Percentiles rank a stretch among this genome's conserved stretches.
Conservation (phyloP, 768 basidiomycete genomes). For the Lactifluus rugatus region DNA sequence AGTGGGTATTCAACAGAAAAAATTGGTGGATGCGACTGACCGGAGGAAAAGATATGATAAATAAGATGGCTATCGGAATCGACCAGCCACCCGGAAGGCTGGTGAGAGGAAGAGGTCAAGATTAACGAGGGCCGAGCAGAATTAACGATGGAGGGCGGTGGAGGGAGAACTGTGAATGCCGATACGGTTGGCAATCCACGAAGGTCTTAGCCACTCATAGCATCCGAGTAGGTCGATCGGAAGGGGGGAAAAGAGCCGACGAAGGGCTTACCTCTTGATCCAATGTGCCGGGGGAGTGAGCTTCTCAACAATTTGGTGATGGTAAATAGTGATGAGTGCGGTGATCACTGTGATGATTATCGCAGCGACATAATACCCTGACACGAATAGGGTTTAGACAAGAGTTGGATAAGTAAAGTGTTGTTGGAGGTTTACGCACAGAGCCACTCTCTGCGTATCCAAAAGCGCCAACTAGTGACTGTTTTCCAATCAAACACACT, state of each 20-base stretch:
- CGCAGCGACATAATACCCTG: slow-evolving; percentile 30
- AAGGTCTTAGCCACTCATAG: not conserved
- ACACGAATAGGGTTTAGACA: not conserved
- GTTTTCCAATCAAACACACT: slow-evolving; percentile 27
- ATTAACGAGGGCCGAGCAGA: not conserved
- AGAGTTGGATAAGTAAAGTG: not conserved
- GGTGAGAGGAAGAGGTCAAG: not conserved
- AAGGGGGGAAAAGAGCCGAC: not conserved
- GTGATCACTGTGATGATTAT: slow-evolving; percentile 27
- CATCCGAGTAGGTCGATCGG: not conserved
- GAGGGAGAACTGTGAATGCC: slow-evolving; percentile 13
- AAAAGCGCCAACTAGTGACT: slow-evolving; percentile 24
- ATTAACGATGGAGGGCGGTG: not conserved
- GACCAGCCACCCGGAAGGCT: slow-evolving; percentile 56
- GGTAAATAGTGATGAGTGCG: slow-evolving; percentile 35
- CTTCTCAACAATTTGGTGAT: slow-evolving; percentile 54
- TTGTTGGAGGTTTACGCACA: slow-evolving; percentile 25
- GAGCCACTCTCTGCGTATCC: slow-evolving; percentile 29
- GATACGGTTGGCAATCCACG: not conserved
- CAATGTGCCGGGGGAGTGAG: slow-evolving; percentile 56
- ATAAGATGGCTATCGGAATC: slow-evolving; percentile 72
- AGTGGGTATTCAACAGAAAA: not conserved
- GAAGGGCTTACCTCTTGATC: slow-evolving; percentile 47
- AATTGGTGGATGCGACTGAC: slow-evolving; percentile 28
- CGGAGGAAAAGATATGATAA: slow-evolving; percentile 82